A percentile compares a stretch with the other conserved stretches of the same genome.
These are phyloP conservation scores for Claviceps sp. DNA, from an alignment of 2,329 filamentous ascomycete species.

Conservation along the genomic window DNA sequence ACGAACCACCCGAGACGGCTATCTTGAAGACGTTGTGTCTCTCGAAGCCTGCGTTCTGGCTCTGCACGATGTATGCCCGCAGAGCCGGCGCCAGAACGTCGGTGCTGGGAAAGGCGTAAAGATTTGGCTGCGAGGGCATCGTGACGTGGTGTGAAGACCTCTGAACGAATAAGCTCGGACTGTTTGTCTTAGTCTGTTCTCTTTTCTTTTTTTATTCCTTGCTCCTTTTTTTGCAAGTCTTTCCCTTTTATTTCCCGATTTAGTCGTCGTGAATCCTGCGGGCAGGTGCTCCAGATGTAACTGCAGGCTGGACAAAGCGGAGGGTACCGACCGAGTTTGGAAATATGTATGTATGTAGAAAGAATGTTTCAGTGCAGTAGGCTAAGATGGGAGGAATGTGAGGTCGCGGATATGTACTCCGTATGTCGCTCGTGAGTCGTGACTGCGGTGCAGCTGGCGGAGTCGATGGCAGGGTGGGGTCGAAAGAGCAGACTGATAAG, in stretches of 20 bases:
- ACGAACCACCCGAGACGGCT: slow-evolving; percentile 83
- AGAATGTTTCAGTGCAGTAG: no score
- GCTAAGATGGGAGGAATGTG: no score
- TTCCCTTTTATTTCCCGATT: neutral
- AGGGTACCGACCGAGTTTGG: no score
- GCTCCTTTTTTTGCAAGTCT: neutral
- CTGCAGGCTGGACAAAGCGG: neutral
- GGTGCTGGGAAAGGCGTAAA: slow-evolving; percentile 66
- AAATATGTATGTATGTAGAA: no score
- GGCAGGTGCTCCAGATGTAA: neutral
- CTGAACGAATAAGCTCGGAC: neutral
- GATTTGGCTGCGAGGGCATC: slow-evolving; percentile 47
- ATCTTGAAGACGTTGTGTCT: slow-evolving; percentile 83
- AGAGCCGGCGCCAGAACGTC: slow-evolving; percentile 62
- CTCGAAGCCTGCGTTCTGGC: slow-evolving; percentile 64
- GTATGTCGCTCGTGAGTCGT: no score
- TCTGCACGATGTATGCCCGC: slow-evolving; percentile 68
- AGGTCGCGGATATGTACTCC: no score
- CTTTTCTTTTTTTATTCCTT: neutral
- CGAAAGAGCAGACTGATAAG: no score
- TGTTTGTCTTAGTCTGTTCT: neutral
- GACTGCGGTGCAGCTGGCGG: no score
- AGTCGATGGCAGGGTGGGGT: neutral
- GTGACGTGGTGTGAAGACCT: neutral
- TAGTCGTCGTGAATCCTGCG: neutral